Percentiles rank a stretch among this genome's conserved stretches.
Evolutionary conservation across 139 green algal species (phyloP).

Genomic region (Chlamydomonas sp.): DNA sequence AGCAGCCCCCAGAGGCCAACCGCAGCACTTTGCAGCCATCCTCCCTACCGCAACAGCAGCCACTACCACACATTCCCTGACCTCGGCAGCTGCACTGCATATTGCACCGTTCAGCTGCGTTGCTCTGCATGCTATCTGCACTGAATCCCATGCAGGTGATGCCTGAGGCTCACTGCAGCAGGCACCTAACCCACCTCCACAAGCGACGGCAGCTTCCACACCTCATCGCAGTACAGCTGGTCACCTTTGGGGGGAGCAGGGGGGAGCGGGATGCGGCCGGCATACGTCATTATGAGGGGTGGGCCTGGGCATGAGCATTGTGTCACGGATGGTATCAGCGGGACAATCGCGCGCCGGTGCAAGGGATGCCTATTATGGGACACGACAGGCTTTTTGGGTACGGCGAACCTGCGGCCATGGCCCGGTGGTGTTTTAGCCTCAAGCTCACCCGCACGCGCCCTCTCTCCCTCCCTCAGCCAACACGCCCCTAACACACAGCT

Average conservation of each 20-base stretch:
- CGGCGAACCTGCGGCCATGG: no score
- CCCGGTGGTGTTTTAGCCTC: background rate
- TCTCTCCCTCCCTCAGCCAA: background rate
- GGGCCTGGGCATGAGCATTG: no score
- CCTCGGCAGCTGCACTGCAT: no score
- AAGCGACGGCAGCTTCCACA: constrained; percentile 36
- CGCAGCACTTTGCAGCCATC: no score
- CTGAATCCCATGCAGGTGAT: background rate
- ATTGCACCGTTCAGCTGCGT: no score
- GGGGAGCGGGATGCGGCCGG: background rate
- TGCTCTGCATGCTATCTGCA: background rate
- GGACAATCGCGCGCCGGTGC: no score
- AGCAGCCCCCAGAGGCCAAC: no score
- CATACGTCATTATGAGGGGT: constrained; percentile 20
- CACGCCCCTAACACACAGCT: background rate
- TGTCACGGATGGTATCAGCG: no score
- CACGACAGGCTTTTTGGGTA: no score
- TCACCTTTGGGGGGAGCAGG: constrained; percentile 12
- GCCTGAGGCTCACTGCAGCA: background rate
- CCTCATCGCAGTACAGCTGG: constrained; percentile 59
- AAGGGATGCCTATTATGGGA: no score
- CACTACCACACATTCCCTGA: no score
- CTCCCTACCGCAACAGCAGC: no score
- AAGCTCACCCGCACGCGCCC: constrained; percentile 7
- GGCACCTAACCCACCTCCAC: background rate